These are phyloP conservation scores for Fraxinus ornus DNA, from an alignment of 305 asterid genomes.

Conservation along the genomic window DNA sequence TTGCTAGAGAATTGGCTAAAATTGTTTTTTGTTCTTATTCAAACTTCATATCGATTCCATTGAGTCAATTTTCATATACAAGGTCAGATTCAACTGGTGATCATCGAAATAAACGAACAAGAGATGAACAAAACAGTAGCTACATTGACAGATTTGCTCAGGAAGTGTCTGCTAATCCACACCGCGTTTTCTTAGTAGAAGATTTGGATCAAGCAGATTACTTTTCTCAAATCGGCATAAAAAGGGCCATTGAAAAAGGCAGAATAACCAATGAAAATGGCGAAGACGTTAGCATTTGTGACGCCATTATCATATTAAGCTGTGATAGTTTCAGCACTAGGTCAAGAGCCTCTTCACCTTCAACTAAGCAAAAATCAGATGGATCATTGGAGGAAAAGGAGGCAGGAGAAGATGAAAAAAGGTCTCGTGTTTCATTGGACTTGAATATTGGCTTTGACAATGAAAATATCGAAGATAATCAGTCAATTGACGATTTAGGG, in stretches of 20 bases:
- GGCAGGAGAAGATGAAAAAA: slow-evolving; percentile 23
- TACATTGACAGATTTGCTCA: slow-evolving; percentile 47
- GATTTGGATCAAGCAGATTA: slow-evolving; percentile 63
- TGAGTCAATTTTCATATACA: slow-evolving; percentile 37
- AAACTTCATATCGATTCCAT: slow-evolving; percentile 35
- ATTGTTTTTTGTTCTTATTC: slow-evolving; percentile 69
- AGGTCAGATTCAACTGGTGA: slow-evolving; percentile 32
- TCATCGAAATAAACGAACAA: slow-evolving; percentile 49
- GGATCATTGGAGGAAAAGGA: slow-evolving; percentile 16
- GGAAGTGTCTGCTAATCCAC: slow-evolving; percentile 53
- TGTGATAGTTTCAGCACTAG: slow-evolving; percentile 49
- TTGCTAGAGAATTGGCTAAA: slow-evolving; percentile 68
- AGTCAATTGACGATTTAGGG: slow-evolving; percentile 41
- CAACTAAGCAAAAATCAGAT: slow-evolving; percentile 30
- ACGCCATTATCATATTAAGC: slow-evolving; percentile 68
- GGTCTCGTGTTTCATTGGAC: slow-evolving; percentile 46
- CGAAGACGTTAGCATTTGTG: slow-evolving; percentile 54
- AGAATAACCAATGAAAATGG: slow-evolving; percentile 33
- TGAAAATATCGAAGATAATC: slow-evolving; percentile 25
- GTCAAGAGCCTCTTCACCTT: slow-evolving; percentile 55
- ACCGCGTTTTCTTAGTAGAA: slow-evolving; percentile 66
- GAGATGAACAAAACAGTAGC: slow-evolving; percentile 50
- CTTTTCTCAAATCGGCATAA: slow-evolving; percentile 44
- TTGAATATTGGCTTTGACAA: slow-evolving; percentile 60
- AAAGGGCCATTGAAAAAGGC: slow-evolving; percentile 67